Evolutionary conservation across 2,329 filamentous ascomycete genomes (phyloP), one percentile per base, ranked within the genome.

Genomic region (Penicillium expansum): DNA sequence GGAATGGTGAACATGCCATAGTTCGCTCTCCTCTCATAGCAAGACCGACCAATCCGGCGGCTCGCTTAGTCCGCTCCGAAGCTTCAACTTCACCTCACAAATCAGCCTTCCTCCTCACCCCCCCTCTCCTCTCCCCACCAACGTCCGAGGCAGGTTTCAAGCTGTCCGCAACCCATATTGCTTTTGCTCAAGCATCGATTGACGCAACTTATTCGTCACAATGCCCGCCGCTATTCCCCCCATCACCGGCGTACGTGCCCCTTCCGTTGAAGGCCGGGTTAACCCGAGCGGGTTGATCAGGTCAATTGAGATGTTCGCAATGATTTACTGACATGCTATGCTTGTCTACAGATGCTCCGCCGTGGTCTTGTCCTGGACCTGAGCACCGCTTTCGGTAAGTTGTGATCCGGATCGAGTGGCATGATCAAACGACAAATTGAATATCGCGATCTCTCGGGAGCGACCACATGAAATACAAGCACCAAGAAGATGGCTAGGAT

Each of bases 281-380:
- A 57, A 48, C 57, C 58, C 64, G 62, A 62, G 39, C 58, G 58
- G 59, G 39, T 56, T 48, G 44, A 56, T 52, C 59, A 59, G 52
- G 56, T 50, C 10, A 20, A 32, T 33, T 27, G 10, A 33, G 22
- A 30, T 18, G 45, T 22, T 37, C 7, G 18, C 43, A 57, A 58
- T 48, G 16, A 44, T 49, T 50, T 22, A 45, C 66, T 68, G 53
- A 71, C 61, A 24, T 42, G 6, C 3, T 27, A 3, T 38, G 11
- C 44, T 22, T 22, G 1, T 22, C 20, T 63, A 61, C 69, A 87
- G 85, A 87, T 86, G 82, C 83, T 88, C 77, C 83, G 84, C 74
- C 80, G 83, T 73, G 80, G 80, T 71, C 78, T 88, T 58, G 85
- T 89, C 67, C 79, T 88, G 67, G 85, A 89, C 75, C 77, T 89